Percentiles rank a stretch among this genome's conserved stretches.
Conservation (phyloP, 2,329 filamentous ascomycete genomes). For the Sporothrix globosa region DNA sequence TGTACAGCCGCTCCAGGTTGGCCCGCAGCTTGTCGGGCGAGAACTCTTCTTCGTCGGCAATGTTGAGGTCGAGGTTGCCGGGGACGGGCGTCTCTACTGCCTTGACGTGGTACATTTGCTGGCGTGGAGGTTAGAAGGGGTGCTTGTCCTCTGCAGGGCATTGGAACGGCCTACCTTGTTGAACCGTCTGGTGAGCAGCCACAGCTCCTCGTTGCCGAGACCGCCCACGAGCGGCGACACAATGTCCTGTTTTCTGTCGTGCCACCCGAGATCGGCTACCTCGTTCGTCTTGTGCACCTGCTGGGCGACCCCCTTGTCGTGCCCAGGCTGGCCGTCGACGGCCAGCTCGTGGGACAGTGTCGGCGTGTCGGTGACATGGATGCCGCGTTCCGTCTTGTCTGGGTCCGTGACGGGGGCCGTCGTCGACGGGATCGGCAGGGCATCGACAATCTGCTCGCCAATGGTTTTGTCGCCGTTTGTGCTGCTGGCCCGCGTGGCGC, state of each 20-base stretch:
- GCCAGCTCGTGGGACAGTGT: slow-evolving; percentile 51
- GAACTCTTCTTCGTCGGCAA: slow-evolving; percentile 81
- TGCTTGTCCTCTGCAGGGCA: too few species aligned
- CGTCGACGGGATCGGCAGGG: slow-evolving; percentile 6
- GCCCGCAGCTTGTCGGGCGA: slow-evolving; percentile 80
- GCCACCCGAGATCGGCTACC: slow-evolving; percentile 71
- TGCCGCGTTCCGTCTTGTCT: neutral
- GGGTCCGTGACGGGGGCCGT: neutral
- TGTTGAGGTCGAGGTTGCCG: slow-evolving; percentile 76
- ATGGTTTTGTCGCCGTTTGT: neutral
- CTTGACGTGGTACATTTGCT: slow-evolving; percentile 68
- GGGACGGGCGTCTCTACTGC: slow-evolving; percentile 62
- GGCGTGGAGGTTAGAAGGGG: too few species aligned
- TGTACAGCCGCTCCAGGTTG: slow-evolving; percentile 79
- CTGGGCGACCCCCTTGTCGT: slow-evolving; percentile 53
- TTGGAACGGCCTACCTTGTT: slow-evolving; percentile 67
- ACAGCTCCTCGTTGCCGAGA: slow-evolving; percentile 70
- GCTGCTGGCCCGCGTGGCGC: neutral
- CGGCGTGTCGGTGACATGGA: slow-evolving; percentile 13
- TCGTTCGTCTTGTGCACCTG: slow-evolving; percentile 55
- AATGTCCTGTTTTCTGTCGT: slow-evolving; percentile 60
- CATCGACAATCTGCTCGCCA: slow-evolving; percentile 5
- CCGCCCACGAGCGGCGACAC: slow-evolving; percentile 66
- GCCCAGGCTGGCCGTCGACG: slow-evolving; percentile 43
- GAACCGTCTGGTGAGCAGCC: slow-evolving; percentile 71